Conservation (phyloP, 148 eudicot genomes). For the Vaccinium corymbosum region DNA sequence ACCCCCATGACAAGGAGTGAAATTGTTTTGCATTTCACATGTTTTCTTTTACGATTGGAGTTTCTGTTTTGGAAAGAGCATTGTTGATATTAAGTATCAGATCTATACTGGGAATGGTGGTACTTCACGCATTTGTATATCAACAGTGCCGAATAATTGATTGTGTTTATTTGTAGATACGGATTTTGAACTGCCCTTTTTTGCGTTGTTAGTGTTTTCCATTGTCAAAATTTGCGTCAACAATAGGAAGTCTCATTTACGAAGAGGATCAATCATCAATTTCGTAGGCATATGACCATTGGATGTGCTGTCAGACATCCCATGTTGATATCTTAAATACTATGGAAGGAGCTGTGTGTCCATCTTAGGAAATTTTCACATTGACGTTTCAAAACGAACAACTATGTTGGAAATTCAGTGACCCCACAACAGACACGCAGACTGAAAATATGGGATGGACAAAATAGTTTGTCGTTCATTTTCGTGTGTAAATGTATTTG, state of each 20-base stretch:
- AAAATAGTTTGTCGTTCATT: not conserved
- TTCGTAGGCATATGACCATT: not conserved
- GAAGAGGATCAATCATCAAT: not conserved
- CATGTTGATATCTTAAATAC: not conserved
- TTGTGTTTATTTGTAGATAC: not conserved
- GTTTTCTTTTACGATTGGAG: not conserved
- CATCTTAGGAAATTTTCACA: not conserved
- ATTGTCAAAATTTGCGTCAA: not conserved
- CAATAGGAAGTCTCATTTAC: not conserved
- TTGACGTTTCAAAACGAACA: not conserved
- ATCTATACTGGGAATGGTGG: not conserved
- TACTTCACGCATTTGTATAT: not conserved
- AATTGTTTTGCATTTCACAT: not conserved
- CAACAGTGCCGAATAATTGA: not conserved
- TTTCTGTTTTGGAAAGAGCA: not conserved
- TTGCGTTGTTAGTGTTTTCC: not conserved
- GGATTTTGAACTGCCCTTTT: not conserved
- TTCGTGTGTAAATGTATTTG: not conserved
- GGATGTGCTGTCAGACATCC: not conserved
- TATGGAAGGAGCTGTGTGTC: not conserved
- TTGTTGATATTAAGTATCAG: not conserved
- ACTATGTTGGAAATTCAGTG: not conserved
- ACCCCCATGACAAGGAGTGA: not conserved
- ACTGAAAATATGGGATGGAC: not conserved
- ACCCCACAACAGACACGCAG: not conserved